These are phyloP conservation scores for Ogataea trehalophila DNA, from an alignment of 805 yeast genomes.

Conservation along the genomic window DNA sequence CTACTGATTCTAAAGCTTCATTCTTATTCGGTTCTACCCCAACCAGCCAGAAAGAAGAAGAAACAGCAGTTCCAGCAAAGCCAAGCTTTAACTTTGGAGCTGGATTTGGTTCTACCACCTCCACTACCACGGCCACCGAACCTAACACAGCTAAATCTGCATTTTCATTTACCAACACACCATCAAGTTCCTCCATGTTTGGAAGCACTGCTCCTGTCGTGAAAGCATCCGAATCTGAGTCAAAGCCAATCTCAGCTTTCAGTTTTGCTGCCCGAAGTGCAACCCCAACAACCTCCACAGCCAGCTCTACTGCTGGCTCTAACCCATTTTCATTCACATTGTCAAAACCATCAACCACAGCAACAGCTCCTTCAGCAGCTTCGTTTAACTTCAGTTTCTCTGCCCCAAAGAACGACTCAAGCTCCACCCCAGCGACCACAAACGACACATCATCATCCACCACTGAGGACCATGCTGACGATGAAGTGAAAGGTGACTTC, in stretches of 20 bases:
- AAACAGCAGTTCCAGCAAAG: constrained; percentile 2
- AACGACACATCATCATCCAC: neutral
- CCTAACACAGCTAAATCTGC: constrained; percentile 1
- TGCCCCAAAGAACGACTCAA: constrained; percentile 14
- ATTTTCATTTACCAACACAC: constrained; percentile 7
- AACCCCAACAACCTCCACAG: constrained; percentile 9
- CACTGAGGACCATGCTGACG: constrained; percentile 7
- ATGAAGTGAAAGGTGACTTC: constrained; percentile 44
- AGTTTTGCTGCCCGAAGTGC: constrained; percentile 1
- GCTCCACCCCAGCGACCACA: constrained; percentile 1
- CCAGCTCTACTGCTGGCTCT: constrained; percentile 4
- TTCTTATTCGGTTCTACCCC: constrained; percentile 8
- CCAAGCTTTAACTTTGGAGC: constrained; percentile 16
- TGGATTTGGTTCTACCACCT: constrained; percentile 6
- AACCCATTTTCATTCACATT: neutral
- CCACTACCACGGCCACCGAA: neutral
- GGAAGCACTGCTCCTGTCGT: neutral
- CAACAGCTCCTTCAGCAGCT: constrained; percentile 2
- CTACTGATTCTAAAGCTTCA: constrained; percentile 7
- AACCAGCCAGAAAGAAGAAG: neutral
- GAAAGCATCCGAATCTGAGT: constrained; percentile 3
- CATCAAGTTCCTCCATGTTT: neutral
- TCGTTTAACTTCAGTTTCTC: constrained; percentile 23
- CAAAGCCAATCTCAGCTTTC: constrained; percentile 11
- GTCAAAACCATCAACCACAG: neutral